Percentiles rank a stretch among this genome's conserved stretches.
These are phyloP conservation scores for Niebla homalea DNA, from an alignment of 495 filamentous ascomycete species.

Conservation along the genomic window DNA sequence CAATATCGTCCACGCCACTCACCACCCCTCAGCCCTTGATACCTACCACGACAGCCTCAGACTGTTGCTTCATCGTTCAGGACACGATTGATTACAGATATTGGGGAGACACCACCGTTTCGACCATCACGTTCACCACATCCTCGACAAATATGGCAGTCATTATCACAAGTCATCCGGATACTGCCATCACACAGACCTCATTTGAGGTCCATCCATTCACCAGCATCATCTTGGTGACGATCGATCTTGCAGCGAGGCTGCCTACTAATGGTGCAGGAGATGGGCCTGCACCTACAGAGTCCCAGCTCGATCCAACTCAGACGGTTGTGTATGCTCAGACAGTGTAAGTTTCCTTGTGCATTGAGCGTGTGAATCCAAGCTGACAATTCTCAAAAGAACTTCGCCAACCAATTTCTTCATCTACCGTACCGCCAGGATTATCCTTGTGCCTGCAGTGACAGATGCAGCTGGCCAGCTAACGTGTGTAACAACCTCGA, in stretches of 20 bases:
- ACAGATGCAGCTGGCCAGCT: constrained; percentile 5
- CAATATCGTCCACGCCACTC: not conserved
- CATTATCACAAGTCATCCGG: not conserved
- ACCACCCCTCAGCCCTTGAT: not conserved
- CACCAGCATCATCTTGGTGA: not conserved
- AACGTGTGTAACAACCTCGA: constrained; percentile 5
- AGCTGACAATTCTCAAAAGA: constrained; percentile 2
- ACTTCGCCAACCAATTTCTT: constrained; percentile 7
- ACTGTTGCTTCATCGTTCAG: constrained; percentile 12
- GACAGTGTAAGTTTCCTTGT: not conserved
- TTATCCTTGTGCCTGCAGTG: constrained; percentile 9
- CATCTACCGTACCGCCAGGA: constrained; percentile 8
- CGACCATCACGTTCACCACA: constrained; percentile 1
- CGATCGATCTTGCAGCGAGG: constrained; percentile 1
- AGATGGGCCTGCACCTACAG: constrained; percentile 1
- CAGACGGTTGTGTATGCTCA: constrained; percentile 9
- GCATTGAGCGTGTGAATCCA: not conserved
- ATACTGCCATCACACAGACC: constrained; percentile 1
- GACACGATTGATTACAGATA: constrained; percentile 11
- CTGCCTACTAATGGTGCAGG: not conserved
- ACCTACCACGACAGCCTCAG: not conserved
- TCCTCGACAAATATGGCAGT: not conserved
- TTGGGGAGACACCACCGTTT: constrained; percentile 8
- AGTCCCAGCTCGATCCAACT: not conserved
- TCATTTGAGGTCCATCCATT: not conserved